phyloP scores from a whole-genome alignment of 371 early-diverging fungal genomes.

The Dipsacomyces acuminosporus region DNA sequence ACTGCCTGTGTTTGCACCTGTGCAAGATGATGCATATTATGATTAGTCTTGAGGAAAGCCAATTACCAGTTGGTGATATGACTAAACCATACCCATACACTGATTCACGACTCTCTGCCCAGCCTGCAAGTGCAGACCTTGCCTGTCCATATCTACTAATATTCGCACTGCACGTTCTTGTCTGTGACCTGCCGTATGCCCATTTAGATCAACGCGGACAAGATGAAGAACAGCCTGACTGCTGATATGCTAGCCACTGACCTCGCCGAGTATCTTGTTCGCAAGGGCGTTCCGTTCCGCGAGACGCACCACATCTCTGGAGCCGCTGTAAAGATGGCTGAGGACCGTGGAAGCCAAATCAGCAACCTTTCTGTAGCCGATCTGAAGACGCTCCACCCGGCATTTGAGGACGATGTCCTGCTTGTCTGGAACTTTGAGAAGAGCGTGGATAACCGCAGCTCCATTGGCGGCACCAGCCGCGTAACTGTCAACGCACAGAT shows the following conservation, averaged over 20 bases:
- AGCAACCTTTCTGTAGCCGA: slow-evolving; percentile 67
- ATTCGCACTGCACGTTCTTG: too few relatives aligned
- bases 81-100: not conserved
- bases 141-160: too few relatives aligned
- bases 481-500: slow-evolving; percentile 77
- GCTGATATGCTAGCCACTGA: slow-evolving; percentile 97
- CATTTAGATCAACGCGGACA: slow-evolving; percentile 32
- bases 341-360: slow-evolving; percentile 70
- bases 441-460: slow-evolving; percentile 81
- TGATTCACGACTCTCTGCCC: not conserved
- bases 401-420: slow-evolving; percentile 75
- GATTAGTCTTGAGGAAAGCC: slow-evolving; percentile 1
- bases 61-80: not conserved
- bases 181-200: too few relatives aligned
- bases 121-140: too few relatives aligned
- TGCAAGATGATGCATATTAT: not conserved
- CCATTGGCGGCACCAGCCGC: slow-evolving; percentile 86
- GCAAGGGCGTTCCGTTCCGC: slow-evolving; percentile 87
- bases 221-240: slow-evolving; percentile 54
- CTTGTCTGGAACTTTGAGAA: slow-evolving; percentile 81
- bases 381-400: slow-evolving; percentile 72
- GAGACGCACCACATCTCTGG: slow-evolving; percentile 97
- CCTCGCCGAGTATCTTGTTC: slow-evolving; percentile 93
- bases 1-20: not conserved
- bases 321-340: slow-evolving; percentile 88